These are phyloP conservation scores for Sequoiadendron giganteum DNA, from an alignment of 75 land plant species.

Conservation along the genomic window DNA sequence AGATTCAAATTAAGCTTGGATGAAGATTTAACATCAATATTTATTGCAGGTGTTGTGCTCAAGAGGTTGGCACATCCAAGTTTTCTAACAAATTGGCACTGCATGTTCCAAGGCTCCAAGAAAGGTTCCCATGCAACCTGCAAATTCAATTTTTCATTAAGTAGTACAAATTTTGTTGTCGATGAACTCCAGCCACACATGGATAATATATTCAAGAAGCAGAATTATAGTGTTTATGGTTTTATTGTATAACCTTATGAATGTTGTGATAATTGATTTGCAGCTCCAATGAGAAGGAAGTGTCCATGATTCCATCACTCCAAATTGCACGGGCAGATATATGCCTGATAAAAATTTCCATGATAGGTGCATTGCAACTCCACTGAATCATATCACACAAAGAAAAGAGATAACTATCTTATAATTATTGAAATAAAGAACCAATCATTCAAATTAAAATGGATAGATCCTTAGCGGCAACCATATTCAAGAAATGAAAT, in stretches of 20 bases:
- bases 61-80: constrained; percentile 21
- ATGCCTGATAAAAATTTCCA: constrained; percentile 58
- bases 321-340: constrained; percentile 16
- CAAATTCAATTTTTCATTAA: neutral
- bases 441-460: neutral
- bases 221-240: neutral
- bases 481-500: neutral
- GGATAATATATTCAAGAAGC: neutral
- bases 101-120: constrained; percentile 83
- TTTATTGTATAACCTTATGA: constrained; percentile 59
- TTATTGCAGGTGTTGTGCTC: constrained; percentile 27
- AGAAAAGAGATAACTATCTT: neutral
- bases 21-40: constrained; percentile 47
- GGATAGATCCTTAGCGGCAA: neutral
- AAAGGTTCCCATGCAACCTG: constrained; percentile 98
- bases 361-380: constrained; percentile 78
- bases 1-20: constrained; percentile 78
- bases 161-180: neutral
- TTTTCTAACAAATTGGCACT: constrained; percentile 26
- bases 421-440: neutral
- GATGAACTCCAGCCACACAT: neutral
- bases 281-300: constrained; percentile 30
- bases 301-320: constrained; percentile 27
- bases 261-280: constrained; percentile 83
- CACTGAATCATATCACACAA: constrained; percentile 43